These are phyloP conservation scores for Thielaviopsis ethacetica DNA, from an alignment of 2,329 filamentous ascomycete genomes.

Conservation along the genomic window DNA sequence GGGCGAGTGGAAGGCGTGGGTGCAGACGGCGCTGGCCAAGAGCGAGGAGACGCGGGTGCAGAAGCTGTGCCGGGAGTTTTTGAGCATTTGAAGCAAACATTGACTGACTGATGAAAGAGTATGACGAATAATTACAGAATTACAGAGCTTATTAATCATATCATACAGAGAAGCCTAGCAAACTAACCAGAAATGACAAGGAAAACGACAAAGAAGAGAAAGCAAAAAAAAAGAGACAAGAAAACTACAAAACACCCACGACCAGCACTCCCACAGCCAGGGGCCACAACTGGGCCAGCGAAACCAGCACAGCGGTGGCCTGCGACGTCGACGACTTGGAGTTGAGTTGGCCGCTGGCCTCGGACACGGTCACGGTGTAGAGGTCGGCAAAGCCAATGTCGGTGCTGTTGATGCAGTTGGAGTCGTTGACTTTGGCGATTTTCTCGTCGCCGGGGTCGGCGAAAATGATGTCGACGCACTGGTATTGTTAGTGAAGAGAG, in stretches of 20 bases:
- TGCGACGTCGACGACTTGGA: constrained; percentile 18
- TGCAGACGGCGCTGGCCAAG: constrained; percentile 27
- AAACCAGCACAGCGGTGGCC: not conserved
- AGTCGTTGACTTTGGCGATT: constrained; percentile 55
- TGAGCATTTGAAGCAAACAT: constrained; percentile 19
- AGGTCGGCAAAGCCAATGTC: constrained; percentile 61
- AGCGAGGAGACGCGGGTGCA: constrained; percentile 31
- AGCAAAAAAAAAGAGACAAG: not conserved
- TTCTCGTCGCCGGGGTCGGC: constrained; percentile 54
- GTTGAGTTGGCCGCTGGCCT: constrained; percentile 22
- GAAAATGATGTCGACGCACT: constrained; percentile 94
- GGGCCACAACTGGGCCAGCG: not conserved
- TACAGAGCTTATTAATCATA: not conserved
- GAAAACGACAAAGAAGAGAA: not conserved
- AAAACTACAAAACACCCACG: not conserved
- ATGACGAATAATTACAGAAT: not conserved
- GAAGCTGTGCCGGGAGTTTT: constrained; percentile 29
- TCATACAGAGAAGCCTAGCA: no score
- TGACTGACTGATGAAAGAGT: not conserved
- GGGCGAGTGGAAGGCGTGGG: constrained; percentile 18
- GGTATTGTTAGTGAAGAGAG: not conserved
- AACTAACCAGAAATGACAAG: not conserved
- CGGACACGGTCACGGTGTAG: constrained; percentile 47
- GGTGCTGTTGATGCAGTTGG: constrained; percentile 80
- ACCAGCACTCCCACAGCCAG: not conserved